These are phyloP conservation scores for Paraurostyla sp. DNA, from an alignment of 73 alveolate genomes.

Conservation along the genomic window DNA sequence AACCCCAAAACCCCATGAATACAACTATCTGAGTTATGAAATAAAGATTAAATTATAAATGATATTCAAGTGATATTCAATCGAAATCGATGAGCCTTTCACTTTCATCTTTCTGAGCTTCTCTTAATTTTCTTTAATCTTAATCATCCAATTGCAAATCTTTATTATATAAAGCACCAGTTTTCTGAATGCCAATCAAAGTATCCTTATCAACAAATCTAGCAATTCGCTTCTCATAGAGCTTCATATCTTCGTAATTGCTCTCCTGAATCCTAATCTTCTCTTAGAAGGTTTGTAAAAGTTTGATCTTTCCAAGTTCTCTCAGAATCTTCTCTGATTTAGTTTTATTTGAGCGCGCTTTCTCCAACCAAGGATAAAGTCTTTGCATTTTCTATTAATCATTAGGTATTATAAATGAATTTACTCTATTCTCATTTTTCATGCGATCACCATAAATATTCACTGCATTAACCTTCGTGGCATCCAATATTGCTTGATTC, in stretches of 20 bases:
- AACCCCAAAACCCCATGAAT: too few species aligned
- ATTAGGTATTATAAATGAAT: not conserved
- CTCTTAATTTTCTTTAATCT: too few species aligned
- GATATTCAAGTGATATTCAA: too few species aligned
- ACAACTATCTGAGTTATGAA: too few species aligned
- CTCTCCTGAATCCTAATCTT: constrained; percentile 1
- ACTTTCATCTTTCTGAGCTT: too few species aligned
- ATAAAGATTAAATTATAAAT: too few species aligned
- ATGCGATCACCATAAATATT: constrained; percentile 45
- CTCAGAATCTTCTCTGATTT: constrained; percentile 33
- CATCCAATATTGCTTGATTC: constrained; percentile 54
- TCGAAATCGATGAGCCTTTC: too few species aligned
- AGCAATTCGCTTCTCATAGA: constrained; percentile 51
- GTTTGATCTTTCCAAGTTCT: constrained; percentile 40
- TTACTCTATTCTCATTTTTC: not conserved
- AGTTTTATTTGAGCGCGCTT: constrained; percentile 49
- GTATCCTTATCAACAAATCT: constrained; percentile 34
- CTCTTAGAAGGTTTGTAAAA: constrained; percentile 6
- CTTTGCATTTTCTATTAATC: not conserved
- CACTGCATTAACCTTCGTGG: constrained; percentile 44
- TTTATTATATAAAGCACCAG: too few species aligned
- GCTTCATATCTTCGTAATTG: constrained; percentile 42
- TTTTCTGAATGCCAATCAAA: too few species aligned
- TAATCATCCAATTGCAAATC: too few species aligned
- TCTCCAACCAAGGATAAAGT: constrained; percentile 57